Evolutionary conservation across 176 grass and related monocot genomes (phyloP), one percentile per base, ranked within the genome.

Genomic region (Musa beccarii): DNA sequence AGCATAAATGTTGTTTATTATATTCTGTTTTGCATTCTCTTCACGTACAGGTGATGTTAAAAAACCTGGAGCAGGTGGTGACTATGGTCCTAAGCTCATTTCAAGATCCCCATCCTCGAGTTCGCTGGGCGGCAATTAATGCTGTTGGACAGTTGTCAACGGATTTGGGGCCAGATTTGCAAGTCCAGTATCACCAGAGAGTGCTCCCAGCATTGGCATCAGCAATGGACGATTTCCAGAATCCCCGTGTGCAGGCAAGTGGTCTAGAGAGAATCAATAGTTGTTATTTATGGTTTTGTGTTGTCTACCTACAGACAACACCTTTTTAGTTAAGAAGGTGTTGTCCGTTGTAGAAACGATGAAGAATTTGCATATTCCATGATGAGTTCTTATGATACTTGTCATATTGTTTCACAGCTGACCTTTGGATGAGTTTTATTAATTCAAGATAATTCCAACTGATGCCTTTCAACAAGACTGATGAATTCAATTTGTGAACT

Each of bases 111-210:
- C 96, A 99, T 81, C 70, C 96, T 2, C 90, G 89, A 59, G 96
- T 99, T n/a, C 85, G 96, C 20, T 99, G 96, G 96, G 96, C 96
- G 9, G 96, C 91, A 53, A 99, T 99, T 66, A 99, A 99, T 72
- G 83, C 96, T 22, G 95, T 99, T 3, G 96, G 96, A 63, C 96
- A 99, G 83, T 85, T 99, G 63, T 99, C 96, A 23, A 99, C 96
- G 0, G 96, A 99, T 82, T 80, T 99, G 56, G 96, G 96, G 9
- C 96, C 96, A 8, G 96, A 99, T 75, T 82, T 99, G 84, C 96
- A 99, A 82, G 77, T 87, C 79, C 89, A 99, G 73, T 95, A 92
- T 79, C 91, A 99, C 76, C 88, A 91, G 73, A 85, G 83, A 71
- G 96, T 99, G 69, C 69, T 95, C 19, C 96, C 96, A 70, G 91